Evolutionary conservation across 73 alveolate species (phyloP), one percentile per base, ranked within the genome.

Genomic region (Paramecium pentaurelia): DNA sequence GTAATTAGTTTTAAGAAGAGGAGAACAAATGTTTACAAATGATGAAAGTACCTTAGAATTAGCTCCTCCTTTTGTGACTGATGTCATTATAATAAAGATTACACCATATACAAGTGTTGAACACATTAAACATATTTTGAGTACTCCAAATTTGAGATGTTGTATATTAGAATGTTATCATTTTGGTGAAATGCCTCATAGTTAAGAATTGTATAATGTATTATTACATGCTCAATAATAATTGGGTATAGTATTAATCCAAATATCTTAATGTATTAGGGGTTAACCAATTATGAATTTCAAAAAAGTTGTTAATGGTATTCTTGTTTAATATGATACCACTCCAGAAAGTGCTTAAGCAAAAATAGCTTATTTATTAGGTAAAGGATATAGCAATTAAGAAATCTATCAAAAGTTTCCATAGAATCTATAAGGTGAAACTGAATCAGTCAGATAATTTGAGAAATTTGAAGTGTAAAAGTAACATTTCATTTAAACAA

Each of bases 291-390:
- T 25, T 11, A 11, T n/a, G 75, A 36, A 80, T 47, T 44, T 80
- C 11, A 47, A 20, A 7, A 80, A 45, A 11, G 12, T 7, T 3
- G 30, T 25, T 7, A 36, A 42, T 45, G 91, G 91, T 20, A 49
- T 80, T 8, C 11, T 80, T 3, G 75, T 80, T 4, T 18, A 49
- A 47, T 32, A 42, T 11, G 88, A 89, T 89, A 89, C 59, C 40
- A 89, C 94, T 0, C 86, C 94, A 14, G 94, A 89, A 71, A 68
- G 86, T 89, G 88, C 94, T 10, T 58, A 42, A 38, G 94, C 94
- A 4, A 89, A 89, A 71, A 44, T 89, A 28, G 88, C 92, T 14
- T 89, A 89, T 73, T 58, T 89, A 44, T 38, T 89, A 14, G 88
- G 92, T n/a, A 89, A 89, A 36, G 94, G 94, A 20, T 71, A 10